A percentile compares a stretch with the other conserved stretches of the same genome.
These are phyloP conservation scores for Pinus taeda DNA, from an alignment of 75 land plant genomes.

Conservation along the genomic window DNA sequence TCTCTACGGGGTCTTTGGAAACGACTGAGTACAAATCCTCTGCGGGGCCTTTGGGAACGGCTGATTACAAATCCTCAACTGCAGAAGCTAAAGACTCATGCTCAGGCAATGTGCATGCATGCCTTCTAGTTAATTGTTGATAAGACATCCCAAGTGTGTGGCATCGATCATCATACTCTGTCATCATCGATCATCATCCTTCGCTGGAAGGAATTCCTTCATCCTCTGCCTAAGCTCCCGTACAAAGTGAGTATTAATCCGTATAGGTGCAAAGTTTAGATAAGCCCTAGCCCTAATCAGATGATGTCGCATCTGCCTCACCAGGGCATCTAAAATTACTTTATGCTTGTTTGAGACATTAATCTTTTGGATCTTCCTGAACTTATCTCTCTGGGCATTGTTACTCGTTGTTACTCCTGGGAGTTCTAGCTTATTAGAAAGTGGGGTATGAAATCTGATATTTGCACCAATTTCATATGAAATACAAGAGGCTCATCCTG, in stretches of 20 bases:
- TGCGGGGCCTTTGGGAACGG: no score
- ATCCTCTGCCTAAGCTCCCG: conserved; percentile 65
- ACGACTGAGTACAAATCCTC: no score
- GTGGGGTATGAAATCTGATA: no score
- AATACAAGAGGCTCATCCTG: no score
- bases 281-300: conserved; percentile 83
- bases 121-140: no score
- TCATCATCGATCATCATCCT: conserved; percentile 6
- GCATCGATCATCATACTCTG: no score
- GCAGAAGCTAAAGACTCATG: no score
- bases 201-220: conserved; percentile 62
- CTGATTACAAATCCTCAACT: no score
- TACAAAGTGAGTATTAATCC: conserved; percentile 41
- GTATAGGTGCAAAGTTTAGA: conserved; percentile 54
- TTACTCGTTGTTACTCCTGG: conserved; percentile 22
- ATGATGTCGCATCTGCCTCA: conserved; percentile 82
- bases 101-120: no score
- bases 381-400: conserved; percentile 20
- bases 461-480: no score
- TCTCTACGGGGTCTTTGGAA: no score
- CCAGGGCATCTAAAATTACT: conserved; percentile 50
- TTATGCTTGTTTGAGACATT: not conserved
- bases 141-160: no score
- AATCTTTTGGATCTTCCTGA: conserved; percentile 12
- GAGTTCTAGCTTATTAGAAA: conserved; percentile 17